These are phyloP conservation scores for Fraxinus anomala DNA, from an alignment of 257 asterid genomes.

Conservation along the genomic window DNA sequence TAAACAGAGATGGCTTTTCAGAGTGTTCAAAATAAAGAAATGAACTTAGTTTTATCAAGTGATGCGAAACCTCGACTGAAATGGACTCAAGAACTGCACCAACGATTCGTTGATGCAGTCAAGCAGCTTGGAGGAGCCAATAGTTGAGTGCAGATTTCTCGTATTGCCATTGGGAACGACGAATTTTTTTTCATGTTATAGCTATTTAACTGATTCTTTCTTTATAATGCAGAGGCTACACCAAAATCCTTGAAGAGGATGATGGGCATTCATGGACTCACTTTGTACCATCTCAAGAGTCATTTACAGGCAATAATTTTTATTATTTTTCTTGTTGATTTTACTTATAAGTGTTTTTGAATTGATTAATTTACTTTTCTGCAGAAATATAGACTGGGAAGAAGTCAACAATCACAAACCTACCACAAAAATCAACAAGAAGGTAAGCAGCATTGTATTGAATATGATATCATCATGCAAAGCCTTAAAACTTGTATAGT, in stretches of 20 bases:
- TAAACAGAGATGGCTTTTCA: conserved; percentile 51
- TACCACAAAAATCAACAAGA: conserved; percentile 45
- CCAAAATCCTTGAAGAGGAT: conserved; percentile 95
- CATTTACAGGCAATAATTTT: conserved; percentile 70
- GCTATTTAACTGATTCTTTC: not conserved
- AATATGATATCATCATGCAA: conserved; percentile 5
- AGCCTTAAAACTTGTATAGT: not conserved
- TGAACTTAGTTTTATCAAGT: conserved; percentile 67
- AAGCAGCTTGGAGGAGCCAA: conserved; percentile 84
- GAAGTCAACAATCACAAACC: conserved; percentile 56
- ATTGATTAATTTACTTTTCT: conserved; percentile 16
- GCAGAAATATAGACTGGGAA: conserved; percentile 87
- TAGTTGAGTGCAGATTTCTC: conserved; percentile 48
- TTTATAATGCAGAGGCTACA: conserved; percentile 77
- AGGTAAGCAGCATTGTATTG: conserved; percentile 39
- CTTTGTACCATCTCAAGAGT: conserved; percentile 93
- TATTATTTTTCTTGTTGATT: conserved; percentile 7
- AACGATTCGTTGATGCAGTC: conserved; percentile 63
- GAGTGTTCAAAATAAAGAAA: conserved; percentile 47
- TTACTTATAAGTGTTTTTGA: conserved; percentile 7
- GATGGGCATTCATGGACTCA: conserved; percentile 84
- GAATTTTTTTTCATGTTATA: not conserved
- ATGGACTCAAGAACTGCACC: conserved; percentile 90
- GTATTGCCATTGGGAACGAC: not conserved
- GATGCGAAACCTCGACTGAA: conserved; percentile 89